A percentile compares a stretch with the other conserved stretches of the same genome.
Evolutionary conservation across 305 asterid species (phyloP).

Genomic region (Fraxinus greggii): DNA sequence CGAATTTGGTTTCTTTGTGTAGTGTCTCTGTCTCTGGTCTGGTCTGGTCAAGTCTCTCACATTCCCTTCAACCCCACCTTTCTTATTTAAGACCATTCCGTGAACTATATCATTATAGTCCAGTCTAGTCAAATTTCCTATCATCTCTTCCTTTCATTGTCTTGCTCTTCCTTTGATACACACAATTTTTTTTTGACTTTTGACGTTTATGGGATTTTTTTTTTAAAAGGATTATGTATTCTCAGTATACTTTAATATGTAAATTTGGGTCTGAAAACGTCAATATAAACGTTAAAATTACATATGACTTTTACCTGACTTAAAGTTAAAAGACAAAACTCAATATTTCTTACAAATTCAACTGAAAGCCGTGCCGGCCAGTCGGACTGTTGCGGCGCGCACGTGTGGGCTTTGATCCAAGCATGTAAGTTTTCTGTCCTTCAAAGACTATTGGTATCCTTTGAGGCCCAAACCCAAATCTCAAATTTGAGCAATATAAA

Average conservation of each 20-base stretch:
- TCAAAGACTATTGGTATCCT: no score
- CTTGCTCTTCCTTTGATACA: not conserved
- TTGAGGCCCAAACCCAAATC: no score
- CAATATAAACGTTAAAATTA: no score
- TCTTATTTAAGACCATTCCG: conserved; percentile 32
- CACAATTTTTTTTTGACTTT: not conserved
- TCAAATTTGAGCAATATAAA: no score
- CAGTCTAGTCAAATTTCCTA: not conserved
- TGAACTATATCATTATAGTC: conserved; percentile 14
- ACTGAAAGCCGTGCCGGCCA: no score
- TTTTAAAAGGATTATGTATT: not conserved
- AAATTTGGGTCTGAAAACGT: not conserved
- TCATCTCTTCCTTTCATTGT: not conserved
- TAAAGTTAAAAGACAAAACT: not conserved
- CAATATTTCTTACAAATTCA: no score
- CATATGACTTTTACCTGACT: no score
- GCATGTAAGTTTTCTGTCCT: no score
- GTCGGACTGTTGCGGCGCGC: no score
- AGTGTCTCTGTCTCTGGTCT: not conserved
- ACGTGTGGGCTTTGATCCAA: no score
- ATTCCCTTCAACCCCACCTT: conserved; percentile 24
- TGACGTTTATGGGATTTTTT: not conserved
- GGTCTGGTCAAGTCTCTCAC: conserved; percentile 23
- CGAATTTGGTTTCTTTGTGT: conserved; percentile 28
- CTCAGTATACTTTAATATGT: not conserved